These are phyloP conservation scores for Coemansia pectinata DNA, from an alignment of 192 early-diverging fungal genomes.

Conservation along the genomic window DNA sequence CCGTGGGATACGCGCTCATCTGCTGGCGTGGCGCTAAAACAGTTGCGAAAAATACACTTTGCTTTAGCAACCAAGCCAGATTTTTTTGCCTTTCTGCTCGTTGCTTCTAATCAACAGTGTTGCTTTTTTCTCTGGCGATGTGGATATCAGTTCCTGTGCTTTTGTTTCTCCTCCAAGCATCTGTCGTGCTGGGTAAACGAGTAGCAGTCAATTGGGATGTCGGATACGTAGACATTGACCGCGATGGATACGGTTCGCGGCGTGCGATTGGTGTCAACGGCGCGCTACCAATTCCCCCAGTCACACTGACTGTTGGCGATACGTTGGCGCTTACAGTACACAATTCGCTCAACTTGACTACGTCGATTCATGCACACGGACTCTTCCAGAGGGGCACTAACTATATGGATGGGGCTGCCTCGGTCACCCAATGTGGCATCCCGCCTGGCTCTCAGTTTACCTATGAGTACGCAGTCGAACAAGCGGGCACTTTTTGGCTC, in stretches of 20 bases:
- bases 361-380: slow-evolving; percentile 74
- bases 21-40: background rate
- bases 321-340: slow-evolving; percentile 29
- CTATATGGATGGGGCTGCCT: slow-evolving; percentile 67
- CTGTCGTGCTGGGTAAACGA: background rate
- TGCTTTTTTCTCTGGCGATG: background rate
- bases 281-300: slow-evolving; percentile 56
- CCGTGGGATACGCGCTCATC: background rate
- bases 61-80: background rate
- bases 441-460: slow-evolving; percentile 62
- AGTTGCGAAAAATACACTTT: background rate
- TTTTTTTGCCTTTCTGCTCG: background rate
- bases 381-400: slow-evolving; percentile 69
- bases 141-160: background rate
- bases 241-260: slow-evolving; percentile 61
- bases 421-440: slow-evolving; percentile 74
- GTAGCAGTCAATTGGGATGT: slow-evolving; percentile 62
- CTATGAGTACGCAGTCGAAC: slow-evolving; percentile 62
- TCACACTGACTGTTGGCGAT: slow-evolving; percentile 16
- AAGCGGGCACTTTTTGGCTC: slow-evolving; percentile 83
- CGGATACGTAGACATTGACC: slow-evolving; percentile 62
- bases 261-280: slow-evolving; percentile 67
- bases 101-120: background rate
- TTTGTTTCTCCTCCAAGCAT: background rate
- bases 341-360: slow-evolving; percentile 61